phyloP scores from a whole-genome alignment of 2,329 filamentous ascomycete genomes.

The Pseudogymnoascus verrucosus region DNA sequence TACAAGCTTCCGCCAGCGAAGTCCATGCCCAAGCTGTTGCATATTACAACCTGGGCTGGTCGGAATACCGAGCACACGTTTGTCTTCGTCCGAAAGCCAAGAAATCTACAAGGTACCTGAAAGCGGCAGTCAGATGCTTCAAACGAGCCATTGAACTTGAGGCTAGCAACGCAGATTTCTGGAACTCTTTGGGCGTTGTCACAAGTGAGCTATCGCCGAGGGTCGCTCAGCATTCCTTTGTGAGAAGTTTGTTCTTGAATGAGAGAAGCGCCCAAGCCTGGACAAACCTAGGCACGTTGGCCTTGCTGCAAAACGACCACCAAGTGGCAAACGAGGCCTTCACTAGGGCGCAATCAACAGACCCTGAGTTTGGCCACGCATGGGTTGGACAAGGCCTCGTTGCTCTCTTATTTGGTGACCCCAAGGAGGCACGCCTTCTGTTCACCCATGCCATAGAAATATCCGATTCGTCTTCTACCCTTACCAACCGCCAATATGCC shows the following conservation, averaged over 20 bases:
- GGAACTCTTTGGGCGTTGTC: conserved; percentile 90
- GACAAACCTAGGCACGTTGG: conserved; percentile 85
- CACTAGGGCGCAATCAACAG: conserved; percentile 82
- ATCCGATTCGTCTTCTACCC: conserved; percentile 63
- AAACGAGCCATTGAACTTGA: conserved; percentile 94
- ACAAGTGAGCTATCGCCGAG: conserved; percentile 79
- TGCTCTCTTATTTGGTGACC: conserved; percentile 66
- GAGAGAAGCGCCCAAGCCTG: conserved; percentile 78
- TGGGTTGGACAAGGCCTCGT: conserved; percentile 92
- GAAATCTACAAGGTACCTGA: conserved; percentile 61
- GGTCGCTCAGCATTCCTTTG: conserved; percentile 88
- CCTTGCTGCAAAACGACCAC: conserved; percentile 73
- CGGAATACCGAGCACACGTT: conserved; percentile 72
- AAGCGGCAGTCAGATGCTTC: conserved; percentile 80
- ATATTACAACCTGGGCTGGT: conserved; percentile 95
- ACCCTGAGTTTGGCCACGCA: conserved; percentile 86
- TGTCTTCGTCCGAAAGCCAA: conserved; percentile 46
- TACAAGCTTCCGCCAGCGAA: conserved; percentile 65
- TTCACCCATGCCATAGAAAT: conserved; percentile 96
- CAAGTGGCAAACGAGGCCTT: conserved; percentile 87
- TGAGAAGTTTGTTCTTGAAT: conserved; percentile 85
- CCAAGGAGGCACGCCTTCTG: conserved; percentile 69
- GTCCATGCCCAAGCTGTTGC: conserved; percentile 86
- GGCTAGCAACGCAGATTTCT: conserved; percentile 89
- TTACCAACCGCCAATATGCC: conserved; percentile 72